Evolutionary conservation across 345 rosid genomes (phyloP).

Genomic region (Euphorbia pulcherrima): DNA sequence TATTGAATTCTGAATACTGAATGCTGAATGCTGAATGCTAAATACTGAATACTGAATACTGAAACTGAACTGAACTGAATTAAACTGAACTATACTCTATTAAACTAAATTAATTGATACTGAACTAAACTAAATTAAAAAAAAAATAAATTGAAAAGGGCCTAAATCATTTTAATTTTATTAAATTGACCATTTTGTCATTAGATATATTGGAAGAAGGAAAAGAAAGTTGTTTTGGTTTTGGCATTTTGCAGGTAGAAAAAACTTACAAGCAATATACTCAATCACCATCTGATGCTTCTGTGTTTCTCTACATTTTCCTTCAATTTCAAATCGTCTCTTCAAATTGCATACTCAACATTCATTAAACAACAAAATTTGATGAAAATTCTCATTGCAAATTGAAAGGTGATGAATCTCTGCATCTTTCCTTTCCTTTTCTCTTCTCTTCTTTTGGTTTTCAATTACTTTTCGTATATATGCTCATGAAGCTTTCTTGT

Average conservation of each 20-base stretch:
- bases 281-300: conserved; percentile 3
- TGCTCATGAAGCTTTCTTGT: background rate
- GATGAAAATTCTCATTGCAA: conserved; percentile 13
- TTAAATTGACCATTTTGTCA: no score
- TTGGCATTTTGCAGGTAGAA: conserved; percentile 27
- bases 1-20: no score
- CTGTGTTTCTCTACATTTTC: conserved; percentile 5
- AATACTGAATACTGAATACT: no score
- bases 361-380: background rate
- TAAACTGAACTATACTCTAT: no score
- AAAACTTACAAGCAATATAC: conserved; percentile 37
- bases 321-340: background rate
- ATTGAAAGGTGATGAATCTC: conserved; percentile 14
- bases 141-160: no score
- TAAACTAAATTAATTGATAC: no score
- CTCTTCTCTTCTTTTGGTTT: background rate
- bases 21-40: no score
- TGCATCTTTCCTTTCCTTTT: background rate
- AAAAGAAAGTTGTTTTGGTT: background rate
- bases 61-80: no score
- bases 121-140: no score
- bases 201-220: no score
- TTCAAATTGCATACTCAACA: background rate
- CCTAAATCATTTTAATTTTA: no score
- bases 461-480: background rate